Evolutionary conservation across 2,329 filamentous ascomycete species (phyloP), one percentile per base, ranked within the genome.

Genomic region (Fusarium brachygibbosum): DNA sequence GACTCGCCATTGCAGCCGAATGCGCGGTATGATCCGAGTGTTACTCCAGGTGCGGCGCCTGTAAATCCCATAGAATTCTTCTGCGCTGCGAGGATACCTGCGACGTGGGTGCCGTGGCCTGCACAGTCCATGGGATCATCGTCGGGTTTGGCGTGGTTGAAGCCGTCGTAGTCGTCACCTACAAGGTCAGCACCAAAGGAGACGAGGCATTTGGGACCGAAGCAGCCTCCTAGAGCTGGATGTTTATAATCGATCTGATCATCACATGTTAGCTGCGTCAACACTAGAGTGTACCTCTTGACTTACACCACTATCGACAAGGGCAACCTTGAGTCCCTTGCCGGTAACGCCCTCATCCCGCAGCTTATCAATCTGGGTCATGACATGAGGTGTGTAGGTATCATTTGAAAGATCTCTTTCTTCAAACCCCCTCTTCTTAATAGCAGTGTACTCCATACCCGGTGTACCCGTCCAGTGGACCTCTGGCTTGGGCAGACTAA

Each of bases 151-250:
- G 82, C 81, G 2, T 72, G 77, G 65, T 81, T 81, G 49, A 63
- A 56, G 42, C 81, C 81, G 44, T 69, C 78, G 75, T 84, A 87
- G 48, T 78, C 79, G 56, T 90, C 86, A 19, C 87, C 88, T 19
- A 89, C 84, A 41, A 89, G 80, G 66, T 89, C 87, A 35, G 81
- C 81, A 19, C 89, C 89, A 60, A 83, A 85, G 5, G 82, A 81
- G 19, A 91, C 86, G 40, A 90, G 79, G 69, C 85, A 90, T 14
- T 83, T 86, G 2, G 81, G 72, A 3, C 89, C 89, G 73, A 90
- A 90, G 72, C 88, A 88, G 46, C 87, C 88, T 17, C 89, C 89
- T 1, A 91, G 83, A 29, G 87, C 86, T 3, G 88, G 86, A 71
- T 91, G 88, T 1, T 79, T 83, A 73, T 90, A 91, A 74, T 91